Conservation (phyloP, 768 basidiomycete species). For the Mycena vulgaris region DNA sequence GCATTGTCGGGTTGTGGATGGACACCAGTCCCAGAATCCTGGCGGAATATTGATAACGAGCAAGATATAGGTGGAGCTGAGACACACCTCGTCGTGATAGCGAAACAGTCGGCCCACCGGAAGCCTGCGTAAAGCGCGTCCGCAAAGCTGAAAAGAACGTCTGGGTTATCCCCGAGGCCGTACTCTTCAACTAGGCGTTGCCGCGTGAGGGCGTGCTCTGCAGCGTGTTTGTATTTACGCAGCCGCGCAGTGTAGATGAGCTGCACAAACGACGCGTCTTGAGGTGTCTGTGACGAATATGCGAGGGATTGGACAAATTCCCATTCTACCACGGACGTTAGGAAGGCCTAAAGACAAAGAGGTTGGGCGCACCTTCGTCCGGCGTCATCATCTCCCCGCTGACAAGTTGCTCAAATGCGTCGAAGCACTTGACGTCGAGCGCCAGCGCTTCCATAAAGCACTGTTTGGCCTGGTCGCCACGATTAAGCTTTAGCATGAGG, state of each 20-base stretch:
- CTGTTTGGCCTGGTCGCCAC: slow-evolving; percentile 91
- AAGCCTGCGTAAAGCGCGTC: slow-evolving; percentile 91
- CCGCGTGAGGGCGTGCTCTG: slow-evolving; percentile 87
- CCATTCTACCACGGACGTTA: slow-evolving; percentile 78
- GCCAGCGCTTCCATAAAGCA: slow-evolving; percentile 97
- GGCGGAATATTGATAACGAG: slow-evolving; percentile 20
- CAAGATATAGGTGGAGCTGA: neutral
- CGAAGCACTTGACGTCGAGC: slow-evolving; percentile 97
- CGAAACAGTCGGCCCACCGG: slow-evolving; percentile 95
- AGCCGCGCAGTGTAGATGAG: slow-evolving; percentile 94
- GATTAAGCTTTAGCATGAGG: slow-evolving; percentile 94
- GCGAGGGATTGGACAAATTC: slow-evolving; percentile 91
- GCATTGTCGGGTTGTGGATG: slow-evolving; percentile 91
- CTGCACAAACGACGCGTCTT: slow-evolving; percentile 92
- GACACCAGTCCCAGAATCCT: slow-evolving; percentile 91
- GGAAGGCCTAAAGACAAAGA: neutral
- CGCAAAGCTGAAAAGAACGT: slow-evolving; percentile 91
- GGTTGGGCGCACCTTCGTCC: slow-evolving; percentile 85
- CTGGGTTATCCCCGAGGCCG: slow-evolving; percentile 90
- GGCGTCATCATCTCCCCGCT: slow-evolving; percentile 96
- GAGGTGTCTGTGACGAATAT: slow-evolving; percentile 86
- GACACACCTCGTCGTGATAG: slow-evolving; percentile 83
- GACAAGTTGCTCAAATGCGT: slow-evolving; percentile 92
- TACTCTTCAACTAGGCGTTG: slow-evolving; percentile 87
- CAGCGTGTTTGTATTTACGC: slow-evolving; percentile 89